A percentile compares a stretch with the other conserved stretches of the same genome.
Conservation (phyloP, 345 rosid genomes). For the Isatis tinctoria region DNA sequence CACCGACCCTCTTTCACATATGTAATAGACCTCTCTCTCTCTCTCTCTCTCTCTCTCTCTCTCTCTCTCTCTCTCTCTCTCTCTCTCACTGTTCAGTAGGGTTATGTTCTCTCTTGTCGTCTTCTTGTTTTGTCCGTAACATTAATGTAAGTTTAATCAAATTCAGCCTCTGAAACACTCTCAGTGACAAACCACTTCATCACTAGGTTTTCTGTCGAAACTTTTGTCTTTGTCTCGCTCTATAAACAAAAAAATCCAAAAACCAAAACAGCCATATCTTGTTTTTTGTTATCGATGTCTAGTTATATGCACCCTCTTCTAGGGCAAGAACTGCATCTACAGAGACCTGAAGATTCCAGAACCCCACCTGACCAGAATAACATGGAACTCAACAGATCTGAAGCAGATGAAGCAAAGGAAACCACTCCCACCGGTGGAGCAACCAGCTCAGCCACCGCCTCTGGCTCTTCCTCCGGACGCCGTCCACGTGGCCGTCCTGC, state of each 20-base stretch:
- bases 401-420: constrained; percentile 37
- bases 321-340: constrained; percentile 40
- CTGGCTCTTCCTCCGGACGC: constrained; percentile 38
- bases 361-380: constrained; percentile 24
- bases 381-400: constrained; percentile 39
- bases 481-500: constrained; percentile 74
- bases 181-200: constrained; percentile 26
- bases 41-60: constrained; percentile 3
- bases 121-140: constrained; percentile 31
- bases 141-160: constrained; percentile 19
- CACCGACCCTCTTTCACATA: constrained; percentile 25
- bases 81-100: constrained; percentile 12
- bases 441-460: constrained; percentile 31
- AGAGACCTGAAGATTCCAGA: constrained; percentile 35
- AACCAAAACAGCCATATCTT: constrained; percentile 6
- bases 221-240: constrained; percentile 28
- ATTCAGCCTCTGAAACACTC: constrained; percentile 15
- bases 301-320: constrained; percentile 51
- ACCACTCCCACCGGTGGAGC: constrained; percentile 32
- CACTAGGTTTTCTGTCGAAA: constrained; percentile 14
- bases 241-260: not conserved
- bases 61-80: constrained; percentile 14
- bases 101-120: constrained; percentile 29
- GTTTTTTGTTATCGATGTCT: constrained; percentile 34
- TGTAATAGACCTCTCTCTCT: not conserved